phyloP scores from a whole-genome alignment of 2,329 filamentous ascomycete species.

The Arthrinium puccinioides region DNA sequence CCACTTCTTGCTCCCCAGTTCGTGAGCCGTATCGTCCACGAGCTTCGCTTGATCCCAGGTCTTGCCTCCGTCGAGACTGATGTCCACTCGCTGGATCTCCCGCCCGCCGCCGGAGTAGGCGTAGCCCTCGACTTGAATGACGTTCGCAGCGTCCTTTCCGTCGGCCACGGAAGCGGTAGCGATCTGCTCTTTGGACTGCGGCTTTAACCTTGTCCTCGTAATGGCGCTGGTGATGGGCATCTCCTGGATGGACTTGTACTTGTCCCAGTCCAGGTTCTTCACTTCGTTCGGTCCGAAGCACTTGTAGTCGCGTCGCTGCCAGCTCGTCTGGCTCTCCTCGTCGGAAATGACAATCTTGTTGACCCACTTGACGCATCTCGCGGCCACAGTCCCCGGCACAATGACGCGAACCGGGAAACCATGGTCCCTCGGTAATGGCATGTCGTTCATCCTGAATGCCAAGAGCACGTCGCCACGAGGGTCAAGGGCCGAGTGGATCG shows the following conservation, averaged over 20 bases:
- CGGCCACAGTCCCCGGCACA: conserved; percentile 60
- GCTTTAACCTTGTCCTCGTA: conserved; percentile 29
- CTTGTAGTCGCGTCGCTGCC: conserved; percentile 63
- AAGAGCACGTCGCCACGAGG: conserved; percentile 57
- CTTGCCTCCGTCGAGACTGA: conserved; percentile 55
- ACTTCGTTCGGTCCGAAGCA: conserved; percentile 58
- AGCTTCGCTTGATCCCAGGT: conserved; percentile 59
- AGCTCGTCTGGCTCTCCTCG: conserved; percentile 58
- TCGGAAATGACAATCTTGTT: conserved; percentile 56
- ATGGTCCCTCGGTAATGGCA: conserved; percentile 55
- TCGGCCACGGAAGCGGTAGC: conserved; percentile 6
- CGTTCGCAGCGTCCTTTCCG: conserved; percentile 7
- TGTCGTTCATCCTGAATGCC: conserved; percentile 61
- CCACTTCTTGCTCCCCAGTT: conserved; percentile 44
- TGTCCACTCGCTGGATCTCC: conserved; percentile 59
- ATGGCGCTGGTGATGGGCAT: conserved; percentile 63
- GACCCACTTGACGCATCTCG: conserved; percentile 63
- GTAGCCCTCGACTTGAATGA: conserved; percentile 47
- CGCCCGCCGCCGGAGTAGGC: conserved; percentile 63
- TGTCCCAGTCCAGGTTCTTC: conserved; percentile 52
- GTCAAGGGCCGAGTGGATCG: conserved; percentile 50
- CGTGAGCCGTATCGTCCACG: conserved; percentile 35
- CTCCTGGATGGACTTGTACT: conserved; percentile 58
- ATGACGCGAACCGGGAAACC: conserved; percentile 57
- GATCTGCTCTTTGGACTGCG: background rate